phyloP scores from a whole-genome alignment of 306 rosid genomes.

The Clitoria ternatea region DNA sequence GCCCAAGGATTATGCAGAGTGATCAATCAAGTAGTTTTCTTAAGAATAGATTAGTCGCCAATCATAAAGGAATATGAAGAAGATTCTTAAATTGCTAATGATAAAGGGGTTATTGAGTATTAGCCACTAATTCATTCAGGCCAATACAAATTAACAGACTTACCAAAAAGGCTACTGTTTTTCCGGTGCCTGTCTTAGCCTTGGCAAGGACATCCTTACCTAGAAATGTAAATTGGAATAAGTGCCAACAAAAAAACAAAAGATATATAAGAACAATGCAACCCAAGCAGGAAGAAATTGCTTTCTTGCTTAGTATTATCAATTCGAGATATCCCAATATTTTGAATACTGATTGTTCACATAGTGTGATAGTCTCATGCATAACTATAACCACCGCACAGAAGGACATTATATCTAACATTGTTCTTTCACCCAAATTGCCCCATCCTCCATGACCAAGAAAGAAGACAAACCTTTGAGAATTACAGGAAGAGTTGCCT shows the following conservation, averaged over 20 bases:
- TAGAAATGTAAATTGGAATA: slow-evolving; percentile 32
- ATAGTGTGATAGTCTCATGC: neutral
- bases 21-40: neutral
- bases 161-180: slow-evolving; percentile 98
- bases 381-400: neutral
- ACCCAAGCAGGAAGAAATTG: neutral
- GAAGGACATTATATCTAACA: neutral
- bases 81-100: neutral
- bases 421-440: neutral
- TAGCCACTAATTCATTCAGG: slow-evolving; percentile 8
- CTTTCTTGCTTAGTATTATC: neutral
- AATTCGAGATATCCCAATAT: neutral
- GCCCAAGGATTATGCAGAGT: neutral
- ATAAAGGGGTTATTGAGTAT: slow-evolving; percentile 21
- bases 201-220: slow-evolving; percentile 98
- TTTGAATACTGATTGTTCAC: neutral
- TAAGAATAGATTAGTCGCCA: neutral
- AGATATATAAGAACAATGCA: slow-evolving; percentile 4
- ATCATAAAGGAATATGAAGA: neutral
- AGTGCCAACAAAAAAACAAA: slow-evolving; percentile 20
- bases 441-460: neutral
- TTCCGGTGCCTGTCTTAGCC: slow-evolving; percentile 97
- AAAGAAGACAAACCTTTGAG: slow-evolving; percentile 62
- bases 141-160: slow-evolving; percentile 18
- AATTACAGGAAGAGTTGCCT: slow-evolving; percentile 90